Evolutionary conservation across 1,284 basidiomycete species (phyloP), one percentile per base, ranked within the genome.

Genomic region (Acaromyces ingoldii): DNA sequence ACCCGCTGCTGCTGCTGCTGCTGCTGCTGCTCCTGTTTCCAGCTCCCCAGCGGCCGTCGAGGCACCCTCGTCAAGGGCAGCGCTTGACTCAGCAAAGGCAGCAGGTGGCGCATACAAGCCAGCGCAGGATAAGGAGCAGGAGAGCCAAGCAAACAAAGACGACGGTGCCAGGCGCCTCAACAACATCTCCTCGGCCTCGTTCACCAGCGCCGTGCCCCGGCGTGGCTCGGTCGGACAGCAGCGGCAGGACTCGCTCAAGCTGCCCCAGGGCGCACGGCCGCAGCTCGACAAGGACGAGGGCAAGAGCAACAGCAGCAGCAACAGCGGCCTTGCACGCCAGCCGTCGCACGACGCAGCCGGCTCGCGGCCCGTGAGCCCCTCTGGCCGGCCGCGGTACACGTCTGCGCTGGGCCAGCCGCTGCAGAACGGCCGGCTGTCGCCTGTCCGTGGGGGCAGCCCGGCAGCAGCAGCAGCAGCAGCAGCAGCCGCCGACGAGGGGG

Each of bases 361-460:
- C 1, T 21, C 45, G 41, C 21, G 63, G 44, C 49, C 47, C 53
- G 25, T 58, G 49, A 65, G 58, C 34, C 57, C 64, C 33, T 56
- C 51, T n/a, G 64, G 64, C 9, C 53, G 67, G 26, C 59, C 61
- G 19, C 26, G 64, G 4, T 70, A 57, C 40, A 70, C 67, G 4
- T 49, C 53, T 5, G 60, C 63, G n/a, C 53, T 70, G 7, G 67
- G 67, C 6, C 51, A 62, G 50, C 66, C 67, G 21, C 43, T 68
- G 46, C 39, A 37, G 10, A 37, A 55, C 28, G 54, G 53, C 15
- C 53, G 60, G 4, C 11, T 65, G 21, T 62, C 62, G 17, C 59
- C 66, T 3, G 43, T 22, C n/a, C n/a, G n/a, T n/a, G n/a, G n/a
- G n/a, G 24, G 6, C 22, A 48, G 31, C 28, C 28, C n/a, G 33